phyloP scores from a whole-genome alignment of 2,329 filamentous ascomycete genomes.

The Phialocephala subalpina region DNA sequence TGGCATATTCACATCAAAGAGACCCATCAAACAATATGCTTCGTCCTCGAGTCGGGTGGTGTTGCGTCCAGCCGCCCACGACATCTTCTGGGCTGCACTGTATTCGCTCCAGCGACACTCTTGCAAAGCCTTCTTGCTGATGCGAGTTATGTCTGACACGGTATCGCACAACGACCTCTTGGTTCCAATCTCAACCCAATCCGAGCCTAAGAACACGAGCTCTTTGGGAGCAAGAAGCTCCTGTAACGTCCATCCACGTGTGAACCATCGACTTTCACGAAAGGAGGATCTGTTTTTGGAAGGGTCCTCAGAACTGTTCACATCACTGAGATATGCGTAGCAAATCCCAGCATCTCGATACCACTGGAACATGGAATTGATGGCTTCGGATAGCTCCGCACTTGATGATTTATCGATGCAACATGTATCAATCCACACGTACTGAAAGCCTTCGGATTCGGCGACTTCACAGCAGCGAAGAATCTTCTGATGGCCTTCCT shows the following conservation, averaged over 20 bases:
- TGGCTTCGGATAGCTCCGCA: slow-evolving; percentile 27
- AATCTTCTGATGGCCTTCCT: slow-evolving; percentile 23
- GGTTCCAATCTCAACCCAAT: slow-evolving; percentile 17
- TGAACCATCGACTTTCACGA: slow-evolving; percentile 16
- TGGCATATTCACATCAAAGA: slow-evolving; percentile 53
- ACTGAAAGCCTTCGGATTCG: slow-evolving; percentile 16
- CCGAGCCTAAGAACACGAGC: slow-evolving; percentile 15
- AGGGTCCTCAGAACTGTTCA: neutral
- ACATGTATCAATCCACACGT: slow-evolving; percentile 31
- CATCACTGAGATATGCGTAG: slow-evolving; percentile 20
- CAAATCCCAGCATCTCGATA: slow-evolving; percentile 15
- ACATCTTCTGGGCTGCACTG: slow-evolving; percentile 47
- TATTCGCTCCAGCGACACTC: neutral
- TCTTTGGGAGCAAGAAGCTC: slow-evolving; percentile 21
- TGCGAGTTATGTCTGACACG: slow-evolving; percentile 4
- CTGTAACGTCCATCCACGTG: slow-evolving; percentile 20
- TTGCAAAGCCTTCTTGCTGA: slow-evolving; percentile 5
- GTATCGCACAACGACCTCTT: neutral
- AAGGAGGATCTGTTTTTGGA: neutral
- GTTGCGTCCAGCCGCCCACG: slow-evolving; percentile 48
- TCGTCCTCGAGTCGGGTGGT: slow-evolving; percentile 49
- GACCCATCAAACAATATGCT: slow-evolving; percentile 52
- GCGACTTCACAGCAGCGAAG: slow-evolving; percentile 4
- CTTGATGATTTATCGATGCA: slow-evolving; percentile 30
- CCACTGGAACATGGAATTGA: slow-evolving; percentile 26